phyloP scores from a whole-genome alignment of 225 moss, liverwort and hornwort genomes.

The Lunularia cruciata region DNA sequence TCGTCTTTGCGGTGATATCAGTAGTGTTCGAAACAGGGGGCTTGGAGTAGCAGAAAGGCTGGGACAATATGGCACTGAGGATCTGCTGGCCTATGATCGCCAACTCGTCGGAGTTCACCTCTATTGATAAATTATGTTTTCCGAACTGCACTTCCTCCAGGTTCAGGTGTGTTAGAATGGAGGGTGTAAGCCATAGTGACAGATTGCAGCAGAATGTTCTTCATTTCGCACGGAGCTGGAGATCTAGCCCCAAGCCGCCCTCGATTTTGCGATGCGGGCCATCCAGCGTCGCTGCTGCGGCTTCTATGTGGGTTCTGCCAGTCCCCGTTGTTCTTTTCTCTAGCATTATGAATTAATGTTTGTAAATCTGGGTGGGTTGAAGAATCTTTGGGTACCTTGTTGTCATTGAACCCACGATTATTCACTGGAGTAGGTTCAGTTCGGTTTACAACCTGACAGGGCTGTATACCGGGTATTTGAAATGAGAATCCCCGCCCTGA shows the following conservation, averaged over 20 bases:
- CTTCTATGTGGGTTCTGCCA: conserved; percentile 1
- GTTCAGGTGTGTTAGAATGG: not conserved
- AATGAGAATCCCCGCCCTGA: too few relatives aligned
- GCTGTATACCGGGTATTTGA: too few relatives aligned
- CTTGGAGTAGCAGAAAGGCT: not conserved
- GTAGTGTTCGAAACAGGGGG: not conserved
- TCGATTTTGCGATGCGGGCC: not conserved
- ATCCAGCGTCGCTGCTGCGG: not conserved
- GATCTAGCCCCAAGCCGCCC: not conserved
- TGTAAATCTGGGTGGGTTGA: too few relatives aligned
- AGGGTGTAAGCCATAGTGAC: not conserved
- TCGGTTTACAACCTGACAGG: too few relatives aligned
- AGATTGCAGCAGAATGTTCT: not conserved
- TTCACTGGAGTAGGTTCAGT: too few relatives aligned
- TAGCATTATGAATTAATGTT: too few relatives aligned
- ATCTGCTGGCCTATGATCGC: not conserved
- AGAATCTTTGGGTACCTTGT: too few relatives aligned
- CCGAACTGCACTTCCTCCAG: not conserved
- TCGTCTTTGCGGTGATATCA: not conserved
- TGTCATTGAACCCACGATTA: too few relatives aligned
- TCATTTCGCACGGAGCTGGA: not conserved
- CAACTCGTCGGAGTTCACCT: not conserved
- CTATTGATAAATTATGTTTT: not conserved
- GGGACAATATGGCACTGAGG: conserved; percentile 3
- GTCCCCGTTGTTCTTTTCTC: not conserved